Evolutionary conservation across 2,329 filamentous ascomycete genomes (phyloP).

Genomic region (Parastagonospora nodorum): DNA sequence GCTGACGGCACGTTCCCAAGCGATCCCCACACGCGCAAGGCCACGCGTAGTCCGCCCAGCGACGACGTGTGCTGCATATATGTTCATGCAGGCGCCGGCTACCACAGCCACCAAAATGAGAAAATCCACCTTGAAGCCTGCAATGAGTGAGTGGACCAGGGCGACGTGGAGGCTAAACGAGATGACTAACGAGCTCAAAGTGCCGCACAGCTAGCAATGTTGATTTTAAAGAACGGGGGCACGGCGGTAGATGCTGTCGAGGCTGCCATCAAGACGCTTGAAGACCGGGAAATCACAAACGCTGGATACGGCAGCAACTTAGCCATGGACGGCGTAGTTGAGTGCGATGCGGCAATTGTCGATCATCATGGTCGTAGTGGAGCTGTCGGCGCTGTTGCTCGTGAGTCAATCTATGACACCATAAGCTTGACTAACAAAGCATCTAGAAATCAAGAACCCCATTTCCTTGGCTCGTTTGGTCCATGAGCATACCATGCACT

Average conservation of each 20-base stretch:
- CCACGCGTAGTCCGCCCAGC: constrained; percentile 43
- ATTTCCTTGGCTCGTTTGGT: constrained; percentile 85
- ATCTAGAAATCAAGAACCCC: constrained; percentile 84
- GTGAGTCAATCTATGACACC: constrained; percentile 60
- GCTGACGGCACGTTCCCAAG: constrained; percentile 29
- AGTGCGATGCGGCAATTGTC: constrained; percentile 92
- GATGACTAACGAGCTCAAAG: constrained; percentile 51
- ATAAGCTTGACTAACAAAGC: constrained; percentile 19
- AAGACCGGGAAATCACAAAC: constrained; percentile 96
- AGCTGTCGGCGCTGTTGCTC: constrained; percentile 86
- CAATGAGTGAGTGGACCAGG: constrained; percentile 70
- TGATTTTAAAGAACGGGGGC: constrained; percentile 75
- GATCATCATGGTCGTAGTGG: constrained; percentile 91
- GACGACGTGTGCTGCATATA: constrained; percentile 77
- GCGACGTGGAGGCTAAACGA: no score
- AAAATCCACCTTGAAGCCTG: constrained; percentile 82
- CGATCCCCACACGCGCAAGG: constrained; percentile 43
- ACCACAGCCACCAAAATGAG: constrained; percentile 88
- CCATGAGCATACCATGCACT: constrained; percentile 74
- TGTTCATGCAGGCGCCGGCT: constrained; percentile 93
- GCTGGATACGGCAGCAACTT: constrained; percentile 95
- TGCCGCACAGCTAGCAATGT: constrained; percentile 84
- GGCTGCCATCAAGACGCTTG: constrained; percentile 82
- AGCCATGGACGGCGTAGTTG: constrained; percentile 85
- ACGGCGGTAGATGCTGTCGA: constrained; percentile 88